Evolutionary conservation across 306 rosid genomes (phyloP).

Genomic region (Cicer pinnatifidum): DNA sequence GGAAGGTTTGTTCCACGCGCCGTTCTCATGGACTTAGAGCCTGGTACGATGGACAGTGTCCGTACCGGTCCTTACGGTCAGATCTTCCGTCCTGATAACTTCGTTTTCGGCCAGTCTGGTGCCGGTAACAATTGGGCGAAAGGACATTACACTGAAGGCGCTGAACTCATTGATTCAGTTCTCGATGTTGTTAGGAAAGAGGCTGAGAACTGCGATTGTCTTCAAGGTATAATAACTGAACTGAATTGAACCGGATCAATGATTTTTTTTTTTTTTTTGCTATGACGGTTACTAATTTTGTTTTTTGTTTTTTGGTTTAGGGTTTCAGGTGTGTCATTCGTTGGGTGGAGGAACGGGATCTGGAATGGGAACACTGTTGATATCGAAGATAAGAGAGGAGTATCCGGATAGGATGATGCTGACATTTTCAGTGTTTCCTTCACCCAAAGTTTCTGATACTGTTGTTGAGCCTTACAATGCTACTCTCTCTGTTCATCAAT

Average conservation of each 20-base stretch:
- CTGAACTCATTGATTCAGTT: conserved; percentile 63
- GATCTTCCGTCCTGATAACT: conserved; percentile 68
- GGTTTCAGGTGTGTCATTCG: conserved; percentile 66
- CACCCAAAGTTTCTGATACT: conserved; percentile 65
- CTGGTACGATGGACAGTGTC: conserved; percentile 67
- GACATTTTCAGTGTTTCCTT: conserved; percentile 62
- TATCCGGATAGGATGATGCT: conserved; percentile 70
- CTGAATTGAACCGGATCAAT: neutral
- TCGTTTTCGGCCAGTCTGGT: conserved; percentile 65
- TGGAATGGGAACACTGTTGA: conserved; percentile 64
- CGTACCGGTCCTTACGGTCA: conserved; percentile 66
- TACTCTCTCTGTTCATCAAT: conserved; percentile 65
- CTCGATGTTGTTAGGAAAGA: conserved; percentile 66
- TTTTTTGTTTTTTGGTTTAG: conserved; percentile 21
- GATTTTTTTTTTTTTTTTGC: neutral
- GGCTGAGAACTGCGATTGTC: conserved; percentile 67
- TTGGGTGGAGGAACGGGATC: conserved; percentile 69
- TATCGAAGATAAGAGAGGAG: conserved; percentile 65
- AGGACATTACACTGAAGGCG: conserved; percentile 67
- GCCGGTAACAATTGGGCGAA: conserved; percentile 73
- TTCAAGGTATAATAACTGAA: conserved; percentile 49
- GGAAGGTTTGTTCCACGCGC: conserved; percentile 71
- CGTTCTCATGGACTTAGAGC: conserved; percentile 66
- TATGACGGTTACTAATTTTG: neutral
- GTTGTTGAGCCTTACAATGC: conserved; percentile 71